These are phyloP conservation scores for Trypanosoma theileri DNA, from an alignment of 208 protist genomes.

Conservation along the genomic window DNA sequence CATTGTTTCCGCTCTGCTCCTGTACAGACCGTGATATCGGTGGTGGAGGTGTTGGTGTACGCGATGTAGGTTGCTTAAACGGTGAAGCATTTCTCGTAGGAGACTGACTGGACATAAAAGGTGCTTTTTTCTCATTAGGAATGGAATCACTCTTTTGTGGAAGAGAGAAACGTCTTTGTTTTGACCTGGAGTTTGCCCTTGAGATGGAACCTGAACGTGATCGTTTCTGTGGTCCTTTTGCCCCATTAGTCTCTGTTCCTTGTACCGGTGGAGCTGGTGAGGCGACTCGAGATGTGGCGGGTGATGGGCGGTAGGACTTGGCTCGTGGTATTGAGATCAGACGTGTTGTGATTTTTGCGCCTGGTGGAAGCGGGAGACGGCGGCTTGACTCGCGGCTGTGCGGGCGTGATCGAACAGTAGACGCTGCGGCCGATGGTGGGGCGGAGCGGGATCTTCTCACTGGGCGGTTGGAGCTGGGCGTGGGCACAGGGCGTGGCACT, in stretches of 20 bases:
- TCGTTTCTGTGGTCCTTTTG: conserved; percentile 2
- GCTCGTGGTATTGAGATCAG: not conserved
- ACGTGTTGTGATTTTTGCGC: not conserved
- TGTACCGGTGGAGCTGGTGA: not conserved
- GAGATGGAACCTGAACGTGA: conserved; percentile 6
- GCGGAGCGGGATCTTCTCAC: not conserved
- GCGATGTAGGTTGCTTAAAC: not conserved
- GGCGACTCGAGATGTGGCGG: not conserved
- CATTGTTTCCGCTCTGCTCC: too few species aligned
- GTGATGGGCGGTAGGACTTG: conserved; percentile 16
- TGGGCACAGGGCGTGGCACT: not conserved
- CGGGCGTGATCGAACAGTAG: conserved; percentile 4
- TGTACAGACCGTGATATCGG: too few species aligned
- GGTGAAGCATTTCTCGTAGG: conserved; percentile 8
- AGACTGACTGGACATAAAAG: conserved; percentile 20
- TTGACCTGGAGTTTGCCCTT: not conserved
- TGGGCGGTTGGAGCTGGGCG: not conserved
- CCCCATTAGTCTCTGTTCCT: not conserved
- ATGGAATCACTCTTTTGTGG: not conserved
- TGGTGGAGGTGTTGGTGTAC: conserved; percentile 11
- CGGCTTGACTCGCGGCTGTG: conserved; percentile 22
- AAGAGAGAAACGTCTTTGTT: not conserved
- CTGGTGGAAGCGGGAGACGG: conserved; percentile 5
- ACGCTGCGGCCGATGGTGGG: not conserved
- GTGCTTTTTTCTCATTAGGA: conserved; percentile 1